phyloP scores from a whole-genome alignment of 495 filamentous ascomycete genomes.

The Neurospora africana region DNA sequence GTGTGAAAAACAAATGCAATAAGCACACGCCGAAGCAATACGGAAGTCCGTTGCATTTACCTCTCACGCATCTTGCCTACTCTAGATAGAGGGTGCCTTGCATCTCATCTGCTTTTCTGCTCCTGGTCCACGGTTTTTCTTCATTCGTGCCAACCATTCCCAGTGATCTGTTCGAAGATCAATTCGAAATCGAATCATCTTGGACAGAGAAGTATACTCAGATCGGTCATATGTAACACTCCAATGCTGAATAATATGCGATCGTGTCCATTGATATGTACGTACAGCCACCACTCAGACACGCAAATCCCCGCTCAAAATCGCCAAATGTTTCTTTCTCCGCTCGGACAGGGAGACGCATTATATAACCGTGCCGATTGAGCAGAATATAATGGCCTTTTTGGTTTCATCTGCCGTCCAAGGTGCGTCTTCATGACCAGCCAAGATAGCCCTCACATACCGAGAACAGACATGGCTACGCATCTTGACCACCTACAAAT shows the following conservation, averaged over 20 bases:
- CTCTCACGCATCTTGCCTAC: neutral
- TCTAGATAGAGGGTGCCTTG: neutral
- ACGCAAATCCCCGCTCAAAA: neutral
- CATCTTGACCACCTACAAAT: neutral
- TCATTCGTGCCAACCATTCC: neutral
- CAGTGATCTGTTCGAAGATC: neutral
- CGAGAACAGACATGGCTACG: neutral
- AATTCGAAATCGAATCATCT: neutral
- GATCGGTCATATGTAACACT: neutral
- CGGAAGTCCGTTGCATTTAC: neutral
- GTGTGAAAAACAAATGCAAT: too few species aligned
- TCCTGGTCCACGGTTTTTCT: neutral
- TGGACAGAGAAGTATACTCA: neutral
- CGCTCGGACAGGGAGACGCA: neutral
- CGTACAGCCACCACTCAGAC: neutral
- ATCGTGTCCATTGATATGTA: neutral
- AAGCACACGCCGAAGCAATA: neutral
- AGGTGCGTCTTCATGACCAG: neutral
- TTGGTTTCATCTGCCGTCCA: neutral
- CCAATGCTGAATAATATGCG: neutral
- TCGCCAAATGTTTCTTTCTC: neutral
- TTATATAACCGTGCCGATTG: neutral
- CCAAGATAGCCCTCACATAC: neutral
- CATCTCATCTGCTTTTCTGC: neutral
- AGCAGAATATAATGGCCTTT: neutral